Percentiles rank a stretch among this genome's conserved stretches.
phyloP scores from a whole-genome alignment of 306 rosid genomes.

The Lupinus albus region DNA sequence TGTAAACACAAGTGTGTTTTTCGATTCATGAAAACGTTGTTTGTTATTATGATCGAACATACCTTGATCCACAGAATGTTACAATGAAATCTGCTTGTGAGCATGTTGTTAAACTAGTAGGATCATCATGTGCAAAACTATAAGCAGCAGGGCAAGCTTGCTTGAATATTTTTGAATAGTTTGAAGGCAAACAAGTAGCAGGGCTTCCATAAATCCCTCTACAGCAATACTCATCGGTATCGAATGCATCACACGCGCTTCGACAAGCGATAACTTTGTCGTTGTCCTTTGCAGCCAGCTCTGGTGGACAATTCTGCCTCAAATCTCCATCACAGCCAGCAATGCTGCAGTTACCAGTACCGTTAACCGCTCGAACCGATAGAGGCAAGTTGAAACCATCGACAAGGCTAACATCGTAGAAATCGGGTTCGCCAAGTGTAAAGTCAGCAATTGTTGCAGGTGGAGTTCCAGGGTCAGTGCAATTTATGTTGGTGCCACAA shows the following conservation, averaged over 20 bases:
- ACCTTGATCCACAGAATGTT: slow-evolving; percentile 66
- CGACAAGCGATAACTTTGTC: slow-evolving; percentile 56
- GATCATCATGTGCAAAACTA: slow-evolving; percentile 62
- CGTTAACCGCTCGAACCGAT: slow-evolving; percentile 52
- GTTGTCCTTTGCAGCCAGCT: slow-evolving; percentile 43
- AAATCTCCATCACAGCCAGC: slow-evolving; percentile 66
- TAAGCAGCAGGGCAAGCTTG: slow-evolving; percentile 61
- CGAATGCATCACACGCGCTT: slow-evolving; percentile 60
- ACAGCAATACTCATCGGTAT: slow-evolving; percentile 62
- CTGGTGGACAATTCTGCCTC: slow-evolving; percentile 58
- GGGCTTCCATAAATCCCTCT: slow-evolving; percentile 57
- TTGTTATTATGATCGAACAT: background rate
- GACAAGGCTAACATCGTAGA: slow-evolving; percentile 65
- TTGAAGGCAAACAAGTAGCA: slow-evolving; percentile 51
- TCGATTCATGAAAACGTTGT: background rate
- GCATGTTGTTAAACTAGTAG: slow-evolving; percentile 56
- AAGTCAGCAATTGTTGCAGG: slow-evolving; percentile 56
- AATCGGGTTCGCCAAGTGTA: slow-evolving; percentile 54
- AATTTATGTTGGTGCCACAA: no score
- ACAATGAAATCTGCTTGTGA: slow-evolving; percentile 52
- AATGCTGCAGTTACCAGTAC: slow-evolving; percentile 60
- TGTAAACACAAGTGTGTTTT: no score
- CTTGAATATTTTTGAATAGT: slow-evolving; percentile 60
- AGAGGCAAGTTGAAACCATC: slow-evolving; percentile 74
- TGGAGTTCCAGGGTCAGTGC: background rate